Base-by-base conservation (phyloP, 2,329 filamentous ascomycete species). In the Cercospora zeina region DNA sequence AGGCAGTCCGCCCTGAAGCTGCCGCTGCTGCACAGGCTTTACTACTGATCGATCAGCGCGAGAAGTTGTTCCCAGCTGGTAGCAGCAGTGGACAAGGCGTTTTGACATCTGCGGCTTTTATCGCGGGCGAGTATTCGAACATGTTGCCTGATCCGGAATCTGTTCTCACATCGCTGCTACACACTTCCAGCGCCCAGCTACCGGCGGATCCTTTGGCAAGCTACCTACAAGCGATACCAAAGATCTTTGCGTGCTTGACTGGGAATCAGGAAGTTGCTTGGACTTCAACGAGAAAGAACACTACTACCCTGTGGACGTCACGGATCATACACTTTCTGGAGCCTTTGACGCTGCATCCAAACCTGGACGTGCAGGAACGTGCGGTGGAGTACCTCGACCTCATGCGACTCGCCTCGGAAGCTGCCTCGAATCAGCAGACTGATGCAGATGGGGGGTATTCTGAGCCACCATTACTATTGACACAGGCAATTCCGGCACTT, bases 321-420 rank as follows among this genome's bases (percentile, higher is more conserved):
- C 86, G 92, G 1, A 86, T 97, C 6, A 85, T 96, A 19, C 86
- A 95, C 73, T 89, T 90, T 53, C 79, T 96, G 21, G 93, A 97
- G 70, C 85, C 87, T 0, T 77, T 97, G 14, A 86, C 87, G 0
- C 82, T 88, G 42, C 91, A 97, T 74, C 93, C 93, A 0, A 91
- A 87, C 70, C 82, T 99, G 1, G 95, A 99, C 73, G 92, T 99
- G 3, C 95, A 99, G 77, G 95, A 97, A 75, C 86, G 95, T 61
- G 89, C 93, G 2, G 93, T 97, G 1, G 93, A 97, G 73, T 96
- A 96, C 69, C 83, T 92, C 0, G 95, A 99, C 73, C 82, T 97
- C 11, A 85, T 97, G 71, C 91, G 91, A 62, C 81, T 99, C 49
- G 91, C 91, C 1, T 87, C 87, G 1, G 95, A 99, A 77, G 92